Conservation (phyloP, 2,329 filamentous ascomycete species). For the Aureobasidium sp. region DNA sequence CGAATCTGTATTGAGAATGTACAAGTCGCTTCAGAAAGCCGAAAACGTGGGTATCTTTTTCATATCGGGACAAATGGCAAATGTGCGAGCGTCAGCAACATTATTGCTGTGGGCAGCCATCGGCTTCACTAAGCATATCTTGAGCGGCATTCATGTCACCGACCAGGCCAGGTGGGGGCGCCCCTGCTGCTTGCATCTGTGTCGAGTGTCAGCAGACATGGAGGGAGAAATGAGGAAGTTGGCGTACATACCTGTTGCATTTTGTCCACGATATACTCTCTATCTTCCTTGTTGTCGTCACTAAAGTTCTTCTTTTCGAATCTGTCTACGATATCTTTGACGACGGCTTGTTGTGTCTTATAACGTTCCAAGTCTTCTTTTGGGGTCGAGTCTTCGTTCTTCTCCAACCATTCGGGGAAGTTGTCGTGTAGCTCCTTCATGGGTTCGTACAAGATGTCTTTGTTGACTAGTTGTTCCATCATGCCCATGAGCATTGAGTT, state of each 20-base stretch:
- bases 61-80: neutral
- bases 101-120: constrained; percentile 58
- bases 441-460: constrained; percentile 95
- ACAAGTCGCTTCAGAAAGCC: neutral
- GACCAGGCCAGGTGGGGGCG: constrained; percentile 82
- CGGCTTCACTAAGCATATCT: constrained; percentile 53
- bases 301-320: constrained; percentile 79
- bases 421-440: constrained; percentile 96
- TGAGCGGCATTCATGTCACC: constrained; percentile 82
- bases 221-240: neutral
- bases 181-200: constrained; percentile 97
- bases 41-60: constrained; percentile 11
- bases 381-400: constrained; percentile 60
- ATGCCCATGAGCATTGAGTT: constrained; percentile 93
- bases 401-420: constrained; percentile 81
- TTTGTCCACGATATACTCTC: constrained; percentile 89
- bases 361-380: constrained; percentile 72
- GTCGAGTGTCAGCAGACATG: constrained; percentile 19
- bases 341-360: constrained; percentile 69
- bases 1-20: neutral
- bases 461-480: constrained; percentile 99
- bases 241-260: constrained; percentile 79
- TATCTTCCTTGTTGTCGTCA: constrained; percentile 72
- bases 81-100: neutral
- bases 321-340: constrained; percentile 77